phyloP scores from a whole-genome alignment of 1,284 basidiomycete genomes.

The Apiotrichum sp. region DNA sequence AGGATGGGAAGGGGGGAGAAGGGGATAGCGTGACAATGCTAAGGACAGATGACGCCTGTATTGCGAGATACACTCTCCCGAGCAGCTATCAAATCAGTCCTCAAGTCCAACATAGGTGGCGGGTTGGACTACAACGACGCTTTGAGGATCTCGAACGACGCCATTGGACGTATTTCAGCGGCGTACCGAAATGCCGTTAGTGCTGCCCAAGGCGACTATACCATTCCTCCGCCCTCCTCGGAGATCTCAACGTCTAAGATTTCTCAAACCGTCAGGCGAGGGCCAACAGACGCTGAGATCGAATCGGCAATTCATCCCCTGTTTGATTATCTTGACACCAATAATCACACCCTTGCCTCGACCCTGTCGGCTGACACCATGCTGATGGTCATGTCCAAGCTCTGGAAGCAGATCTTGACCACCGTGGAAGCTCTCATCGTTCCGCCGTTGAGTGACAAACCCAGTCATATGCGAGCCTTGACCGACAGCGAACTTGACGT shows the following conservation, averaged over 20 bases:
- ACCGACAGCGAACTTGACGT: conserved; percentile 95
- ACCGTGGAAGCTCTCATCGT: conserved; percentile 85
- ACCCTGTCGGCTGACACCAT: conserved; percentile 78
- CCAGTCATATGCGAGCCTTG: conserved; percentile 83
- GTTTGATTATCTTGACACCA: conserved; percentile 95
- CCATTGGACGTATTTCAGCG: conserved; percentile 62
- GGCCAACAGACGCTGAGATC: conserved; percentile 87
- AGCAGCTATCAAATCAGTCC: conserved; percentile 64
- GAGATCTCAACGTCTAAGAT: conserved; percentile 55
- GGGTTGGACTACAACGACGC: conserved; percentile 62
- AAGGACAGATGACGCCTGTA: conserved; percentile 79
- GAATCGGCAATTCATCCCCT: conserved; percentile 87
- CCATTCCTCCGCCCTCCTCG: conserved; percentile 64
- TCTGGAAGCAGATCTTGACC: conserved; percentile 94
- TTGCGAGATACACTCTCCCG: conserved; percentile 85
- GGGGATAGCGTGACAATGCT: neutral
- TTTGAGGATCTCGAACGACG: conserved; percentile 49
- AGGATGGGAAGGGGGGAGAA: no score
- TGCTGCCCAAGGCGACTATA: conserved; percentile 55
- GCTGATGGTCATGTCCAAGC: conserved; percentile 83
- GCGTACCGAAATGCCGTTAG: conserved; percentile 71
- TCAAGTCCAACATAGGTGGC: conserved; percentile 53
- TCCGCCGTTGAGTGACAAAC: conserved; percentile 81
- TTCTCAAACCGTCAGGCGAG: conserved; percentile 51
- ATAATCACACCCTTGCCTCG: conserved; percentile 85